These are phyloP conservation scores for Helotiales sp. DNA, from an alignment of 2,329 filamentous ascomycete genomes.

Conservation along the genomic window DNA sequence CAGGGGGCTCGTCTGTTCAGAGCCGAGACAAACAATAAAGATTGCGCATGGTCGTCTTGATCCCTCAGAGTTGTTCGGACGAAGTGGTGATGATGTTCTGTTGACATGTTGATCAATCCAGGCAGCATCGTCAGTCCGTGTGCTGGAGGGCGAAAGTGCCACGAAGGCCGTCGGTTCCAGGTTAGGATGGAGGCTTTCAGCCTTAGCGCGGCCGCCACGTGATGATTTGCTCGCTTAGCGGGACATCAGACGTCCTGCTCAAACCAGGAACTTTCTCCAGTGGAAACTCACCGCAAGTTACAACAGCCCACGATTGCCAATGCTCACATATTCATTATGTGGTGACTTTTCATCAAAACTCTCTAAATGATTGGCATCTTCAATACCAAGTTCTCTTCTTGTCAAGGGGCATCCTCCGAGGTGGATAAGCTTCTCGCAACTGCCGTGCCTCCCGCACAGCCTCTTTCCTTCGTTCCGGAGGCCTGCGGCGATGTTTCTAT, in stretches of 20 bases:
- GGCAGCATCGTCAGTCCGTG: background rate
- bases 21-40: background rate
- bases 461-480: background rate
- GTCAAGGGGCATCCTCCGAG: background rate
- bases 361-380: background rate
- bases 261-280: background rate
- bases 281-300: background rate
- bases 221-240: background rate
- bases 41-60: background rate
- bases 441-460: background rate
- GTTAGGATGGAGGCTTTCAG: background rate
- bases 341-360: background rate
- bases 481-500: background rate
- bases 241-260: background rate
- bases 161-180: too few relatives aligned
- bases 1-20: background rate
- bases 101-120: background rate
- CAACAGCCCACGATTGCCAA: background rate
- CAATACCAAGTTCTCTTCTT: background rate
- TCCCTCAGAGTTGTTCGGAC: background rate
- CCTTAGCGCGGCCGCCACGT: background rate
- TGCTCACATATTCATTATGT: background rate
- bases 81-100: background rate
- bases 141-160: background rate
- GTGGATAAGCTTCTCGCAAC: background rate